Conservation (phyloP, 306 rosid genomes). For the Sicyos baderoa region DNA sequence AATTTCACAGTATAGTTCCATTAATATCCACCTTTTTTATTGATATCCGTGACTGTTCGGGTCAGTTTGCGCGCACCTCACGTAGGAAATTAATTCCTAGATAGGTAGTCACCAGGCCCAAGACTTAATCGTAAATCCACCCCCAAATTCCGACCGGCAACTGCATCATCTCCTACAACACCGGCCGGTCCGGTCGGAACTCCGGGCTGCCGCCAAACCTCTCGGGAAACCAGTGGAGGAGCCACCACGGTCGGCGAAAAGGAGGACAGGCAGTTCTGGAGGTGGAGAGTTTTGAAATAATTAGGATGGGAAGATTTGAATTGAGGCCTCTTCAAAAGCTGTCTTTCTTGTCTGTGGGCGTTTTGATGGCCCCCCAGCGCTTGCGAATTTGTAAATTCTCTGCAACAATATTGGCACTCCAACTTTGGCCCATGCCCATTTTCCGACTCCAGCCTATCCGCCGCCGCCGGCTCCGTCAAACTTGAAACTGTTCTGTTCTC, state of each 20-base stretch:
- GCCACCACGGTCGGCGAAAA: constrained; percentile 1
- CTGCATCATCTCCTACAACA: constrained; percentile 6
- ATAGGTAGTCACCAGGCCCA: too few species aligned
- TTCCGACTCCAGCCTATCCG: background rate
- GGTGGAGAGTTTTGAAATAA: constrained; percentile 26
- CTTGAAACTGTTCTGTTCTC: background rate
- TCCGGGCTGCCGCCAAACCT: constrained; percentile 1
- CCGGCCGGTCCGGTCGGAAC: constrained; percentile 6
- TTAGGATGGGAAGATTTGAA: constrained; percentile 30
- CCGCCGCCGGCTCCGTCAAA: background rate
- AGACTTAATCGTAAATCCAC: constrained; percentile 44
- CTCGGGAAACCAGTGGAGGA: background rate
- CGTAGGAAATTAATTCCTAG: too few species aligned
- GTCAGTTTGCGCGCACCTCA: too few species aligned
- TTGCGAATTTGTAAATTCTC: constrained; percentile 49
- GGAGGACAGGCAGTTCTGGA: constrained; percentile 25
- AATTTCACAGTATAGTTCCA: too few species aligned
- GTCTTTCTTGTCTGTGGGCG: constrained; percentile 26
- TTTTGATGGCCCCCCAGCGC: constrained; percentile 56
- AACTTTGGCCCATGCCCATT: constrained; percentile 20
- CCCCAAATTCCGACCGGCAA: constrained; percentile 23
- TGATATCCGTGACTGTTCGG: too few species aligned
- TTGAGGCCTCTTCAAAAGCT: constrained; percentile 40
- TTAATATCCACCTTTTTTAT: too few species aligned
- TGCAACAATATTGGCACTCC: constrained; percentile 44